phyloP scores from a whole-genome alignment of 2,329 filamentous ascomycete genomes.

The Cladosporium phlei region DNA sequence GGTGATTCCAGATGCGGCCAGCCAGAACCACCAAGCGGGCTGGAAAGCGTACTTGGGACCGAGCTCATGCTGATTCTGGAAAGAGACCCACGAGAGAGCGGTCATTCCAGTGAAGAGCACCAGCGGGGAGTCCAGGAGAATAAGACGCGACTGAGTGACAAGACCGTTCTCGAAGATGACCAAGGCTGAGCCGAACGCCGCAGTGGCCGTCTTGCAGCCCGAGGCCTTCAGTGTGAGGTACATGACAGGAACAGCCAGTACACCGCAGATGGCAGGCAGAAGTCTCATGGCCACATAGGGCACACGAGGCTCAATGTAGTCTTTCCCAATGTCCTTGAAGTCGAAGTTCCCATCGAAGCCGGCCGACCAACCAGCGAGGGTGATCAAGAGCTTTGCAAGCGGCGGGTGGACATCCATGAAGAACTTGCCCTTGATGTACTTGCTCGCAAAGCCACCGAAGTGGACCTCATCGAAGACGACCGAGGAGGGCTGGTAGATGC shows the following conservation, averaged over 20 bases:
- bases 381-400: constrained; percentile 92
- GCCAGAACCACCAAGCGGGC: constrained; percentile 97
- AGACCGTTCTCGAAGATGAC: constrained; percentile 97
- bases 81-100: constrained; percentile 82
- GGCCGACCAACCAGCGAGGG: constrained; percentile 87
- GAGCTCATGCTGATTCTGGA: constrained; percentile 94
- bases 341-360: constrained; percentile 95
- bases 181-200: constrained; percentile 74
- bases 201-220: constrained; percentile 82
- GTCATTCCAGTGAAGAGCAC: constrained; percentile 92
- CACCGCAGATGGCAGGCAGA: constrained; percentile 82
- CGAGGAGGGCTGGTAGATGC: constrained; percentile 91
- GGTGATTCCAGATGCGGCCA: constrained; percentile 76
- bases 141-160: constrained; percentile 88
- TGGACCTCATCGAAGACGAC: constrained; percentile 99
- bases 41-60: constrained; percentile 84
- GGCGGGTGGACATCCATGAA: constrained; percentile 99
- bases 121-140: constrained; percentile 91
- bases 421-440: constrained; percentile 98
- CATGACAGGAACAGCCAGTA: constrained; percentile 84
- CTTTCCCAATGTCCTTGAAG: constrained; percentile 99
- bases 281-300: constrained; percentile 97
- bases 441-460: constrained; percentile 95
- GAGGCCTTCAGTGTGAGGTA: constrained; percentile 89
- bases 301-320: constrained; percentile 89